Evolutionary conservation across 2,329 filamentous ascomycete genomes (phyloP), one percentile per base, ranked within the genome.

Genomic region (Tolypocladium tropicale): DNA sequence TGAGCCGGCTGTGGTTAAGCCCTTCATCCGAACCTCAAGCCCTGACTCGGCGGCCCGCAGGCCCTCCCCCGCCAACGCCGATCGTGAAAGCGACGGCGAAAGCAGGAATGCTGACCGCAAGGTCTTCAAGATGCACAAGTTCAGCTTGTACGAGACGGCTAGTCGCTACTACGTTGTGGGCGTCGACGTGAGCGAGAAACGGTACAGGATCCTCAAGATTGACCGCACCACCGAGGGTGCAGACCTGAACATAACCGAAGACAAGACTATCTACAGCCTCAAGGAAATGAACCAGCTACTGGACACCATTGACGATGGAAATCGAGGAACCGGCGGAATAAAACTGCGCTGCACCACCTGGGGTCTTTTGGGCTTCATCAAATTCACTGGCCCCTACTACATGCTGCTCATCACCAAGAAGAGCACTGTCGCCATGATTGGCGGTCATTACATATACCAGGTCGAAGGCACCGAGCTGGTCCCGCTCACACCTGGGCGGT

Each of bases 351-450:
- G 89, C 70, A 95, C 85, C 57, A 90, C 89, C 5, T 99, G 93
- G 94, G 94, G 94, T 2, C 74, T 99, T 30, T 76, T 99, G 30
- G 94, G 94, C 4, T 99, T 99, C 70, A 94, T 99, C 70, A 83
- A 89, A 59, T 97, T 99, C 70, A 99, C 94, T 0, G 91, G 93
- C 2, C 85, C 90, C 3, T 96, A 95, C 70, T 99, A 99, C 70
- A 97, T 99, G 92, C 80, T 97, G 33, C 75, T 97, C 52, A 92
- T 97, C 66, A 96, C 92, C 41, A 97, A 97, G 73, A 86, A 95
- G 74, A 94, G 89, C 66, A 95, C 95, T 57, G 92, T 96, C 3
- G 94, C 94, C 49, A 93, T 96, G 86, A 81, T 99, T 28, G 94
- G 94, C 21, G 94, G 94, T 0, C 94, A 97, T 69, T 96, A 95